These are phyloP conservation scores for Phanerochaete carnosa DNA, from an alignment of 768 basidiomycete species.

Conservation along the genomic window DNA sequence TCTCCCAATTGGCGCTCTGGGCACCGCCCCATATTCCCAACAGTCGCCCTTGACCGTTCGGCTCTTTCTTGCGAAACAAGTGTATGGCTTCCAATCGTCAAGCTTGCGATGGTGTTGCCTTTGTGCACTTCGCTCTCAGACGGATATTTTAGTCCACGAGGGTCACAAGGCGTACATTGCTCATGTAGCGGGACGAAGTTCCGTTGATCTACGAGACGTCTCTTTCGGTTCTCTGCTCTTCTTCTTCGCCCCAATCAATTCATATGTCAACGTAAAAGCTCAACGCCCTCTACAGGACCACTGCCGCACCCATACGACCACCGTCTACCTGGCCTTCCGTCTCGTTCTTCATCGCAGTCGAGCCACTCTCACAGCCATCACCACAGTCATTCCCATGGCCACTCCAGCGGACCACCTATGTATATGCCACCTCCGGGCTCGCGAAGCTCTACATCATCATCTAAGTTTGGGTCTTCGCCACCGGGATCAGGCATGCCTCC, in stretches of 20 bases:
- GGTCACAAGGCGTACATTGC: too few species aligned
- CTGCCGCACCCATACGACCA: slow-evolving; percentile 3
- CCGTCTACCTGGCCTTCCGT: slow-evolving; percentile 6
- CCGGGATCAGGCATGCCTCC: slow-evolving; percentile 2
- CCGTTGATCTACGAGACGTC: neutral
- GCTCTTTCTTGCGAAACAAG: too few species aligned
- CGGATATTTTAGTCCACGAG: too few species aligned
- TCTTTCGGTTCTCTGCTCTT: neutral
- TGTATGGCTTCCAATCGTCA: too few species aligned
- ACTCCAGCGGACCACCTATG: slow-evolving; percentile 19
- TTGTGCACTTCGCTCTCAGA: too few species aligned
- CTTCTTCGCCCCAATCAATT: neutral
- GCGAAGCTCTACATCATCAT: slow-evolving; percentile 7
- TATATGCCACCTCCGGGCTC: slow-evolving; percentile 21
- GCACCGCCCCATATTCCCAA: too few species aligned
- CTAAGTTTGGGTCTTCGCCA: slow-evolving; percentile 2
- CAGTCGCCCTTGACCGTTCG: too few species aligned
- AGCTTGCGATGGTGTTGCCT: too few species aligned
- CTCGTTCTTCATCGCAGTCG: slow-evolving; percentile 13
- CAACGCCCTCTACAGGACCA: neutral
- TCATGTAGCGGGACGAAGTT: neutral
- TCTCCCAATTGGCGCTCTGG: neutral
- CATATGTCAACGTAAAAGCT: neutral
- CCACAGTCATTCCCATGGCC: slow-evolving; percentile 18
- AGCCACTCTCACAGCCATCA: slow-evolving; percentile 11